Evolutionary conservation across 225 moss, liverwort and hornwort genomes (phyloP).

Genomic region (Pseudoscleropodium purum): DNA sequence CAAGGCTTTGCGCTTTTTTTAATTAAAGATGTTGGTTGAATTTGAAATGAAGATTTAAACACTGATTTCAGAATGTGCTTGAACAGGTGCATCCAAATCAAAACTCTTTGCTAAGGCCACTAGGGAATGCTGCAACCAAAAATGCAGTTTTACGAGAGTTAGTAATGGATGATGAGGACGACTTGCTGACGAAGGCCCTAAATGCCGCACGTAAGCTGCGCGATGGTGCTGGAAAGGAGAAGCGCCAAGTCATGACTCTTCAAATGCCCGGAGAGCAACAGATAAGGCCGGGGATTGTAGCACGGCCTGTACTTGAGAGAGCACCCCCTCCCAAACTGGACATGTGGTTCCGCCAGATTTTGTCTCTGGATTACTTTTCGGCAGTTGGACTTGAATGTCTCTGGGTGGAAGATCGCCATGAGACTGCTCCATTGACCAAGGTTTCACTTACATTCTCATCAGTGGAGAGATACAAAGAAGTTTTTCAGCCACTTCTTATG

Average conservation of each 20-base stretch:
- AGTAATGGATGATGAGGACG: conserved; percentile 54
- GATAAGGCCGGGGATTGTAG: conserved; percentile 15
- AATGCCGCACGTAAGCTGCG: conserved; percentile 42
- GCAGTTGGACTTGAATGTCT: conserved; percentile 49
- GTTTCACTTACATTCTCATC: conserved; percentile 68
- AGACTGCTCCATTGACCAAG: conserved; percentile 35
- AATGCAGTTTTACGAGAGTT: conserved; percentile 50
- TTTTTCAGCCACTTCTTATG: conserved; percentile 77
- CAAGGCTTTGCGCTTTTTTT: neutral
- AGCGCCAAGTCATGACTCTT: conserved; percentile 64
- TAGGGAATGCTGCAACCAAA: neutral
- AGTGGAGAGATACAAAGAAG: conserved; percentile 53
- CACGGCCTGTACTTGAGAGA: conserved; percentile 25
- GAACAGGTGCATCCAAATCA: conserved; percentile 8
- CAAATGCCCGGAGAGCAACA: conserved; percentile 80
- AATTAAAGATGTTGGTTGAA: neutral
- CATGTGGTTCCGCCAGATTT: conserved; percentile 78
- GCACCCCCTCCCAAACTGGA: conserved; percentile 74
- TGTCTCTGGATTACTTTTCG: conserved; percentile 69
- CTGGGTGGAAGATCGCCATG: conserved; percentile 24
- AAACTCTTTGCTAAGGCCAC: conserved; percentile 1
- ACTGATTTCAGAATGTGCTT: neutral
- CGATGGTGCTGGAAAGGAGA: conserved; percentile 28
- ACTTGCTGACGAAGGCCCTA: conserved; percentile 61
- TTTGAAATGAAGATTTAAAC: neutral